A percentile compares a stretch with the other conserved stretches of the same genome.
Conservation (phyloP, 208 protist species). For the Wallacemonas sp. region DNA sequence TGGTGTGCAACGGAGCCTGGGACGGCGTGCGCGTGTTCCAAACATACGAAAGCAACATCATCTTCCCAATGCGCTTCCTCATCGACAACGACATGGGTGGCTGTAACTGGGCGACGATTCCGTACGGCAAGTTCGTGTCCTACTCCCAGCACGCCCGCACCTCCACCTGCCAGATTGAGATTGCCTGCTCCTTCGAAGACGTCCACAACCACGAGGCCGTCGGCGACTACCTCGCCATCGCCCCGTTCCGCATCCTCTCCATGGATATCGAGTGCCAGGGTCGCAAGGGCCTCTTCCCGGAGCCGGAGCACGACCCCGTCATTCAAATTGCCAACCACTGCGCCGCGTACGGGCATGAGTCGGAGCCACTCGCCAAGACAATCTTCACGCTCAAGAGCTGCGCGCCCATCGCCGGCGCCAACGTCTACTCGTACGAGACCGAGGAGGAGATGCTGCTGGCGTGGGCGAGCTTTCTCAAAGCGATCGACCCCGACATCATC, state of each 20-base stretch:
- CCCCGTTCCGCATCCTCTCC: constrained; percentile 98
- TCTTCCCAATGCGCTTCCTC: constrained; percentile 98
- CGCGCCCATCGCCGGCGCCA: constrained; percentile 94
- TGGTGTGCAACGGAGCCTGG: constrained; percentile 73
- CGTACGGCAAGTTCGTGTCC: constrained; percentile 55
- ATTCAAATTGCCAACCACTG: constrained; percentile 99
- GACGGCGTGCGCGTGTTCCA: constrained; percentile 79
- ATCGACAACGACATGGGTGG: constrained; percentile 97
- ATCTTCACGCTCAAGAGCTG: constrained; percentile 96
- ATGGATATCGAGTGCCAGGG: constrained; percentile 99
- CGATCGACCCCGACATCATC: constrained; percentile 94
- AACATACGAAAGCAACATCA: constrained; percentile 99
- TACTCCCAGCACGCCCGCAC: constrained; percentile 32
- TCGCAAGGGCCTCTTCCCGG: constrained; percentile 98
- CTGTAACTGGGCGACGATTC: constrained; percentile 94
- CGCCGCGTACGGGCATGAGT: constrained; percentile 83
- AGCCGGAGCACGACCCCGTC: constrained; percentile 98
- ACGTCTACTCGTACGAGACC: constrained; percentile 93
- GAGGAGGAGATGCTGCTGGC: constrained; percentile 95
- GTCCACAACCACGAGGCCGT: constrained; percentile 85
- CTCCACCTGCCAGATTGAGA: constrained; percentile 91
- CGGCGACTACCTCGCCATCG: constrained; percentile 95
- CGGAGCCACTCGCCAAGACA: constrained; percentile 60
- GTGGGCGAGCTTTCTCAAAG: constrained; percentile 86
- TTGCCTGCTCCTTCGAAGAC: constrained; percentile 86